Conservation (phyloP, 805 yeast genomes). For the Peterozyma xylosa region DNA sequence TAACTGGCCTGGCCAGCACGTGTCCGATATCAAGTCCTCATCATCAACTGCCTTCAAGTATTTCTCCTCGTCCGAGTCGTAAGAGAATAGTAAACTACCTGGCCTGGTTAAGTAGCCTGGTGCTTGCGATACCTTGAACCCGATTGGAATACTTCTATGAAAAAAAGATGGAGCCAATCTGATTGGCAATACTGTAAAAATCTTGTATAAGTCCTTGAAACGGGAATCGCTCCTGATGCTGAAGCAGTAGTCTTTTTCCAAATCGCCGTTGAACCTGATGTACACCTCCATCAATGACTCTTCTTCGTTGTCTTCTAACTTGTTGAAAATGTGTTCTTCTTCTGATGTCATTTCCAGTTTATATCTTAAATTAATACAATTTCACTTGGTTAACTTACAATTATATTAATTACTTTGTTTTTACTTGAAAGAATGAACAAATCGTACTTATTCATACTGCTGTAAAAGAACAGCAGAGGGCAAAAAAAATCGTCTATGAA, state of each 20-base stretch:
- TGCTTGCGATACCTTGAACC: constrained; percentile 50
- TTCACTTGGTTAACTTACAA: too few relatives aligned
- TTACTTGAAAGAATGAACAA: too few relatives aligned
- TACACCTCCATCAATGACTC: constrained; percentile 36
- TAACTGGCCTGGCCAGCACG: constrained; percentile 87
- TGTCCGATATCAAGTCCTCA: constrained; percentile 41
- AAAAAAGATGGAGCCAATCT: constrained; percentile 76
- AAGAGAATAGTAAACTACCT: constrained; percentile 70
- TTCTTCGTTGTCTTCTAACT: constrained; percentile 7
- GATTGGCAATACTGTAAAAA: constrained; percentile 64
- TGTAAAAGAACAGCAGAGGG: too few relatives aligned
- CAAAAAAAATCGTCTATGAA: too few relatives aligned
- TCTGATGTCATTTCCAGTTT: constrained; percentile 5
- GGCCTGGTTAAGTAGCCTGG: constrained; percentile 83
- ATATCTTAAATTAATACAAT: neutral
- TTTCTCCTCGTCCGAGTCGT: constrained; percentile 40
- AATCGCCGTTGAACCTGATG: constrained; percentile 78
- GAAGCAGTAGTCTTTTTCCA: constrained; percentile 86
- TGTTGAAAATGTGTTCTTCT: constrained; percentile 7
- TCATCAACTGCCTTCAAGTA: constrained; percentile 44
- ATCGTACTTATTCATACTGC: too few relatives aligned
- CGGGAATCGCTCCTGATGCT: constrained; percentile 54
- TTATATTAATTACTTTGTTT: too few relatives aligned
- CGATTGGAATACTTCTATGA: constrained; percentile 55
- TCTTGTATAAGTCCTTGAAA: constrained; percentile 49